These are phyloP conservation scores for Artemisia tridentata DNA, from an alignment of 129 eudicot species.

Conservation along the genomic window DNA sequence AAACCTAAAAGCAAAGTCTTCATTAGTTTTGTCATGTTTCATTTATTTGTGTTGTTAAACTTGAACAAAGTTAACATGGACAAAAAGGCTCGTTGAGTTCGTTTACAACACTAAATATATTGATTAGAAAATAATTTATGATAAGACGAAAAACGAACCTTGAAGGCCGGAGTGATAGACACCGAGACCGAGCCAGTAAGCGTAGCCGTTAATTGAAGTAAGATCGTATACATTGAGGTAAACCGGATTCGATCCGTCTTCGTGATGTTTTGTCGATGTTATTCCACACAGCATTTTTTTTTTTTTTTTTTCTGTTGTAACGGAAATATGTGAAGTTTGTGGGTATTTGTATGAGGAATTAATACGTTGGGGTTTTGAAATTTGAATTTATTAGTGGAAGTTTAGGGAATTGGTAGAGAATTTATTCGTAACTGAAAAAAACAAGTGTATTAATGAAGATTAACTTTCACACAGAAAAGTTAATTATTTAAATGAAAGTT, in stretches of 20 bases:
- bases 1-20: too few species aligned
- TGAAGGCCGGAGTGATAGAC: slow-evolving; percentile 88
- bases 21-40: too few species aligned
- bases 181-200: slow-evolving; percentile 91
- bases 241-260: slow-evolving; percentile 60
- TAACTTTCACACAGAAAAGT: background rate
- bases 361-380: slow-evolving; percentile 29
- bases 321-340: slow-evolving; percentile 3
- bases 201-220: slow-evolving; percentile 72
- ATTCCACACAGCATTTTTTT: slow-evolving; percentile 30
- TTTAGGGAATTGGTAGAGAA: slow-evolving; percentile 25
- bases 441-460: slow-evolving; percentile 34
- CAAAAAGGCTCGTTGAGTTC: too few species aligned
- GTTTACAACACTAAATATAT: too few species aligned
- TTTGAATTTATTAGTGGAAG: slow-evolving; percentile 17
- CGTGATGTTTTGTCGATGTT: slow-evolving; percentile 12
- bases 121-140: background rate
- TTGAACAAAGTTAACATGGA: too few species aligned
- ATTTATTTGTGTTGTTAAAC: too few species aligned
- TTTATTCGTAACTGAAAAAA: slow-evolving; percentile 12
- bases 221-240: slow-evolving; percentile 85
- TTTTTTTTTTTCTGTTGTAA: slow-evolving; percentile 6
- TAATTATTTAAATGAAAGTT: background rate
- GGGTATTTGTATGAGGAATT: background rate
- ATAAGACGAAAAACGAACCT: slow-evolving; percentile 36